Percentiles rank a stretch among this genome's conserved stretches.
phyloP scores from a whole-genome alignment of 2,329 filamentous ascomycete species.

The Ophiostoma sp. region DNA sequence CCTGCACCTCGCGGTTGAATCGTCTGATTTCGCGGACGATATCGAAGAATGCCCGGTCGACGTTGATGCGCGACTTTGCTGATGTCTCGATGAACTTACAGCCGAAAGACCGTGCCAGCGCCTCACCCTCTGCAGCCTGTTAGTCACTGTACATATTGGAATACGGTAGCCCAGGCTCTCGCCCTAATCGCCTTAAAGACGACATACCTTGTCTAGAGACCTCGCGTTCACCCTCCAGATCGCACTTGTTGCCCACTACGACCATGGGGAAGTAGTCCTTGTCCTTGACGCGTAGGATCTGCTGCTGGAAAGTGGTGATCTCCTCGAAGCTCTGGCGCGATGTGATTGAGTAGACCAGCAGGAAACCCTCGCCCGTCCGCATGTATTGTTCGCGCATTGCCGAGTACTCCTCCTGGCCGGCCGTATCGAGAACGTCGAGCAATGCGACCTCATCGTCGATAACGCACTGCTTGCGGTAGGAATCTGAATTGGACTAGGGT shows the following conservation, averaged over 20 bases:
- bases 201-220: slow-evolving; percentile 82
- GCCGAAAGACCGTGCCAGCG: slow-evolving; percentile 76
- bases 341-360: slow-evolving; percentile 97
- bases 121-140: slow-evolving; percentile 68
- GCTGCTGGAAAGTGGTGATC: slow-evolving; percentile 97
- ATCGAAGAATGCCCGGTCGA: slow-evolving; percentile 97
- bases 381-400: slow-evolving; percentile 99
- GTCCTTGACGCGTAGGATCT: slow-evolving; percentile 97
- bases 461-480: slow-evolving; percentile 98
- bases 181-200: neutral
- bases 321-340: slow-evolving; percentile 97
- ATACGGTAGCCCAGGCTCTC: too few relatives aligned
- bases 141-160: slow-evolving; percentile 10
- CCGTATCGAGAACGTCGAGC: slow-evolving; percentile 95
- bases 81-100: slow-evolving; percentile 99
- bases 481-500: slow-evolving; percentile 55
- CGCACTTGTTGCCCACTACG: slow-evolving; percentile 98
- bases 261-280: slow-evolving; percentile 99
- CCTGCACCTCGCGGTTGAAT: slow-evolving; percentile 98
- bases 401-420: slow-evolving; percentile 97
- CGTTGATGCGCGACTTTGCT: slow-evolving; percentile 95
- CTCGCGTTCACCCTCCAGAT: slow-evolving; percentile 87
- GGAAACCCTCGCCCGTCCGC: slow-evolving; percentile 95
- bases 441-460: slow-evolving; percentile 98
- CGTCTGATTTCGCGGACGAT: slow-evolving; percentile 95